Conservation (phyloP, 75 land plant species). For the Sequoiadendron giganteum region DNA sequence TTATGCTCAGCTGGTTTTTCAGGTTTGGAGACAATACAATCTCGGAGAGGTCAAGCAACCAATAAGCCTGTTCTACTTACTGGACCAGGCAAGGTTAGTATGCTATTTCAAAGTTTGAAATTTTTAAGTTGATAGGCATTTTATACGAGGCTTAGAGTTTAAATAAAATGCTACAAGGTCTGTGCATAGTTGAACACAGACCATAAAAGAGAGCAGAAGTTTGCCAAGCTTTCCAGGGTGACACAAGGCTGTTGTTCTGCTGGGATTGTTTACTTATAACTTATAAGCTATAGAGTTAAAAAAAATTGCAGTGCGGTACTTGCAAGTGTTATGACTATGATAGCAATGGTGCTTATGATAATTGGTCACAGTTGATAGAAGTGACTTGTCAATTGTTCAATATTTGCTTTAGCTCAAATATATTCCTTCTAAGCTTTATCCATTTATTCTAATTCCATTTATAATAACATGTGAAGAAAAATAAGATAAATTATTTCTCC, state of each 20-base stretch:
- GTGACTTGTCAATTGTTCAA: not conserved
- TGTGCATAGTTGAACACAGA: not conserved
- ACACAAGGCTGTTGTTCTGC: not conserved
- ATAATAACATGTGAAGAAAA: not conserved
- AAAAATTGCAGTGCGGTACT: not conserved
- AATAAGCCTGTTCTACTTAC: conserved; percentile 88
- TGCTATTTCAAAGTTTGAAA: not conserved
- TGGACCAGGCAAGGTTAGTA: conserved; percentile 94
- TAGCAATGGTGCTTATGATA: not conserved
- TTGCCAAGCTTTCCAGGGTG: not conserved
- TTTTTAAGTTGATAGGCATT: not conserved
- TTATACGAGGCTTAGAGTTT: not conserved
- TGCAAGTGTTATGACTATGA: not conserved
- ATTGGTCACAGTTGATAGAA: not conserved
- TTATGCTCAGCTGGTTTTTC: conserved; percentile 10
- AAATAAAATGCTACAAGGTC: not conserved
- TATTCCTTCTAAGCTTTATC: not conserved
- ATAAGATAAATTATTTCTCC: not conserved
- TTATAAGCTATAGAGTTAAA: not conserved
- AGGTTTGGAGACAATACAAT: conserved; percentile 87
- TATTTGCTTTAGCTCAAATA: not conserved
- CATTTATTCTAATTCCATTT: not conserved
- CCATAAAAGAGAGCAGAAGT: not conserved
- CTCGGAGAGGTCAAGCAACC: conserved; percentile 62
- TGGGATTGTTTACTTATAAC: not conserved